These are phyloP conservation scores for Citrus inodora DNA, from an alignment of 345 rosid genomes.

Conservation along the genomic window DNA sequence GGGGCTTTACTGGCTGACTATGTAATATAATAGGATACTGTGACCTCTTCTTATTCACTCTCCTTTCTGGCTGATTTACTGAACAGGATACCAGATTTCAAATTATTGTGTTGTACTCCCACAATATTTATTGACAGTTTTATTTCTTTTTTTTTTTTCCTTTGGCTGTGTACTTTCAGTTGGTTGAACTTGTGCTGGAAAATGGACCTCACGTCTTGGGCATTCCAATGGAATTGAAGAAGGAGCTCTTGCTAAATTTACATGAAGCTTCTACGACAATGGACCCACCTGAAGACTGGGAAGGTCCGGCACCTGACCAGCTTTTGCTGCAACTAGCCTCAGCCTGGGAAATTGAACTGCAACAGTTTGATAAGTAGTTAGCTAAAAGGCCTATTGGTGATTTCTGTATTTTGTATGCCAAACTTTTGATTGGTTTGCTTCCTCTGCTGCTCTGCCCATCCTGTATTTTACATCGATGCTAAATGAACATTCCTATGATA, in stretches of 20 bases:
- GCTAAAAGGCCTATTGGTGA: not conserved
- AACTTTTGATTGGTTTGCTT: conserved; percentile 1
- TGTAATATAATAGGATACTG: not conserved
- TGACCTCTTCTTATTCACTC: not conserved
- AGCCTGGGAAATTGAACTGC: conserved; percentile 83
- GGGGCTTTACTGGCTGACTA: not conserved
- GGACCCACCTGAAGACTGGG: conserved; percentile 94
- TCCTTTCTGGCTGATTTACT: not conserved
- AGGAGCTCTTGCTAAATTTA: conserved; percentile 68
- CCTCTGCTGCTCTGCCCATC: not conserved
- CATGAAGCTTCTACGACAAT: conserved; percentile 69
- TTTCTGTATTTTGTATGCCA: conserved; percentile 1
- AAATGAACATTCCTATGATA: not conserved
- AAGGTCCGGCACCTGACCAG: conserved; percentile 75
- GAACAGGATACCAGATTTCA: not conserved
- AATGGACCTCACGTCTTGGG: conserved; percentile 68
- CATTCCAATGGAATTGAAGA: conserved; percentile 80
- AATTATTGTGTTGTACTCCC: not conserved
- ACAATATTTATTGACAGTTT: not conserved
- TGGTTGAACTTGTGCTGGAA: conserved; percentile 74
- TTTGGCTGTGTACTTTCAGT: conserved; percentile 34
- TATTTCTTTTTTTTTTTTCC: not conserved
- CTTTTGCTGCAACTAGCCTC: conserved; percentile 84
- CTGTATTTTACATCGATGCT: not conserved
- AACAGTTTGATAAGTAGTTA: conserved; percentile 58